phyloP scores from a whole-genome alignment of 2,329 filamentous ascomycete genomes.

The Atkinsonella texensis region DNA sequence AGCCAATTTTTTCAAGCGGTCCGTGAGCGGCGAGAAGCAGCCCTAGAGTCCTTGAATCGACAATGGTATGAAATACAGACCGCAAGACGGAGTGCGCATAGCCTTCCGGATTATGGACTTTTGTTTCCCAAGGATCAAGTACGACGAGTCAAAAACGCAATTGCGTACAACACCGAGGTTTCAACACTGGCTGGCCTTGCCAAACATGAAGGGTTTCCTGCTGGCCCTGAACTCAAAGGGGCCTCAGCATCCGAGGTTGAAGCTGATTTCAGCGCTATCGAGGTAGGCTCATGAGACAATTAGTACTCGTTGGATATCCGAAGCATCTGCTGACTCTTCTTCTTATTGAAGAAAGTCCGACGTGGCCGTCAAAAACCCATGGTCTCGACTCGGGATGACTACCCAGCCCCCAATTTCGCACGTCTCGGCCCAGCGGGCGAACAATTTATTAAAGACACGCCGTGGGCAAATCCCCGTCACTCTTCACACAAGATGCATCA shows the following conservation, averaged over 20 bases:
- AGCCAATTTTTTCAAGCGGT: constrained; percentile 83
- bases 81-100: constrained; percentile 70
- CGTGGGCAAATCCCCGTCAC: constrained; percentile 86
- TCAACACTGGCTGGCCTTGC: constrained; percentile 82
- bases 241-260: constrained; percentile 65
- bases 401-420: constrained; percentile 34
- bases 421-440: constrained; percentile 60
- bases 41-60: constrained; percentile 70
- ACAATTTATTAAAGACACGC: constrained; percentile 78
- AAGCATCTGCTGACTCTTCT: constrained; percentile 10
- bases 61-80: constrained; percentile 90
- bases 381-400: constrained; percentile 32
- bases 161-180: constrained; percentile 90
- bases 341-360: constrained; percentile 19
- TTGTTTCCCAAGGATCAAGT: constrained; percentile 66
- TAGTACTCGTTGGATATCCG: neutral
- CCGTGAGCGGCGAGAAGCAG: constrained; percentile 68
- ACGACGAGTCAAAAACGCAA: constrained; percentile 71
- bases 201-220: constrained; percentile 92
- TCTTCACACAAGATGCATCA: constrained; percentile 47
- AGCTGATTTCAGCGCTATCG: constrained; percentile 80
- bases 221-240: constrained; percentile 72
- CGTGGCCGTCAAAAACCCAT: constrained; percentile 25
- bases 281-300: constrained; percentile 36
- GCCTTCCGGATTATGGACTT: constrained; percentile 70